Percentiles rank a stretch among this genome's conserved stretches.
Evolutionary conservation across 169 alveolate genomes (phyloP).

Genomic region (Cryptosporidium sp.): DNA sequence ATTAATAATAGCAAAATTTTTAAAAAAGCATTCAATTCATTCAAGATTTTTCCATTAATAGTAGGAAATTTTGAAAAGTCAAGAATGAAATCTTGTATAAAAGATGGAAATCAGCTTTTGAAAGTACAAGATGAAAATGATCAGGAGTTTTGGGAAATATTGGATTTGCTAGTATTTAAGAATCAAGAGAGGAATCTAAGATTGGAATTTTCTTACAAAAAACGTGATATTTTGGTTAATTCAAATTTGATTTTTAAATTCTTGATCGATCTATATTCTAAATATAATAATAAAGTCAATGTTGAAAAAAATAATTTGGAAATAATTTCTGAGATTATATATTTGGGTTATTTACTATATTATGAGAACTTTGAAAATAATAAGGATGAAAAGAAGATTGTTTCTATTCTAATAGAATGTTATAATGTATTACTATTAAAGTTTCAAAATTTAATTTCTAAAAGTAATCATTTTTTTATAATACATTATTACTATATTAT

Average conservation of each 20-base stretch:
- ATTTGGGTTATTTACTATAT: conserved; percentile 15
- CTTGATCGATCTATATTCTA: not conserved
- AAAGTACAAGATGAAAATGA: not conserved
- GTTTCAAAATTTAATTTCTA: not conserved
- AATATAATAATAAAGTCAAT: not conserved
- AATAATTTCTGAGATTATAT: not conserved
- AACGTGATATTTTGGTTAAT: not conserved
- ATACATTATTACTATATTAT: conserved; percentile 21
- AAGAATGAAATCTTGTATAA: not conserved
- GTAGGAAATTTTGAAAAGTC: not conserved
- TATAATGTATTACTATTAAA: conserved; percentile 5
- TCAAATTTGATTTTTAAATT: conserved; percentile 30
- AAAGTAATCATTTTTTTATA: not conserved
- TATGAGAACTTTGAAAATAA: not conserved
- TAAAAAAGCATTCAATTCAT: not conserved
- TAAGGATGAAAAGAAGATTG: not conserved
- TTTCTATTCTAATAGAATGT: not conserved
- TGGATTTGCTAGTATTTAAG: not conserved
- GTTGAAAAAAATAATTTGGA: not conserved
- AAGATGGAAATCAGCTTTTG: not conserved
- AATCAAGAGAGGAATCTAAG: not conserved
- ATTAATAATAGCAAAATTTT: not conserved
- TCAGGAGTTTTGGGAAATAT: not conserved
- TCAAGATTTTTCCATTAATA: not conserved
- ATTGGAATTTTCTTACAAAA: too few relatives aligned